Percentiles rank a stretch among this genome's conserved stretches.
These are phyloP conservation scores for Paraleonurus japonicus DNA, from an alignment of 257 asterid genomes.

Conservation along the genomic window DNA sequence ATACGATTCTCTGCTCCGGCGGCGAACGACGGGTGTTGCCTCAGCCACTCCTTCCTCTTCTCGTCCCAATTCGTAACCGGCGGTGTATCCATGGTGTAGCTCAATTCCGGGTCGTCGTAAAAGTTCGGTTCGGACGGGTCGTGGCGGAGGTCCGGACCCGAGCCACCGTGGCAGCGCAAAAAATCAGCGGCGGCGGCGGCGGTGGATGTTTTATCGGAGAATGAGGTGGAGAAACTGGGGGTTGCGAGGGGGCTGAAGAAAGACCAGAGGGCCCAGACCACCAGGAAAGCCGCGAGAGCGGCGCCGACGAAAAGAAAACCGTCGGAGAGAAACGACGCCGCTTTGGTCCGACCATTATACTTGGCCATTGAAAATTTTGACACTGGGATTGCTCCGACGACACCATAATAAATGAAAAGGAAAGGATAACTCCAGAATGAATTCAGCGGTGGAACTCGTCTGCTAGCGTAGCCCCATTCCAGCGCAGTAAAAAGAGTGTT, in stretches of 20 bases:
- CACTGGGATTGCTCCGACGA: constrained; percentile 34
- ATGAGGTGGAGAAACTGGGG: constrained; percentile 32
- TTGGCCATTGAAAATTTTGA: constrained; percentile 46
- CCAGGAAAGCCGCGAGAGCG: constrained; percentile 41
- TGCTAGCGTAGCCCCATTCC: constrained; percentile 23
- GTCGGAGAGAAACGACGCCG: constrained; percentile 40
- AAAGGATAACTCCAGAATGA: neutral
- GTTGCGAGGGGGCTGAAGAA: constrained; percentile 30
- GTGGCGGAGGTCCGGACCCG: constrained; percentile 27
- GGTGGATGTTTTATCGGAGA: constrained; percentile 22
- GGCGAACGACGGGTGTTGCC: constrained; percentile 63
- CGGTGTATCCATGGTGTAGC: constrained; percentile 61
- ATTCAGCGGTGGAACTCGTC: constrained; percentile 39
- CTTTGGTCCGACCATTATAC: constrained; percentile 38
- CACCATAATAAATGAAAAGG: constrained; percentile 24
- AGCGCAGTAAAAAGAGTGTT: neutral
- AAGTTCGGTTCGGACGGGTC: constrained; percentile 65
- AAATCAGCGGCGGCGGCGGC: neutral
- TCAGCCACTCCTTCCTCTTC: constrained; percentile 69
- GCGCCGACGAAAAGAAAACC: constrained; percentile 50
- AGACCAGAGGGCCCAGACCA: constrained; percentile 60
- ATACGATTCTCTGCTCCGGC: constrained; percentile 53
- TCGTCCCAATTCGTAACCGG: constrained; percentile 70
- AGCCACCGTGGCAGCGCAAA: neutral
- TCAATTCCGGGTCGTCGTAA: constrained; percentile 74